Base-by-base conservation (phyloP, 2,329 filamentous ascomycete species). In the Epichloe brachyelytri region DNA sequence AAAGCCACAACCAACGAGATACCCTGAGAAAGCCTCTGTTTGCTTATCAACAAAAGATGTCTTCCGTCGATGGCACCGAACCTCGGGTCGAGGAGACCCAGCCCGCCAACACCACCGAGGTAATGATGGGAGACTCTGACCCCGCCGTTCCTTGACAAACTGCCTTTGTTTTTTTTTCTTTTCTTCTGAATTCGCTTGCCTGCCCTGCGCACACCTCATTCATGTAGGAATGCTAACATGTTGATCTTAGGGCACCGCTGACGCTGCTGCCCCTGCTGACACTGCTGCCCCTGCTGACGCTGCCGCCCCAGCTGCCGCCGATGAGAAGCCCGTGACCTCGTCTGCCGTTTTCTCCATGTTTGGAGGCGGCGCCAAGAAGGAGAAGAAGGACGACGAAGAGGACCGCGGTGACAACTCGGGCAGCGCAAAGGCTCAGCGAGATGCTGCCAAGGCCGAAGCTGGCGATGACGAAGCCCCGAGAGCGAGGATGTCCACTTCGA, bases 401-500 rank as follows among this genome's bases (percentile, higher is more conserved):
- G 88, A 86, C 60, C 84, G 82, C 57, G 85, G 89, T 59, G 90
- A 96, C 68, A 87, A 83, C 67, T 94, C 88, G 58, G 90, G 90
- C 63, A 89, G 86, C 68, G 85, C 87, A 64, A 93, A 93, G 77
- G 85, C 84, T 53, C 82, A 88, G 69, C 77, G 78, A 56, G 78
- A 80, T 50, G 77, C 75, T 60, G 82, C 79, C 51, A 77, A 77
- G 39, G 71, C 72, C 14, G 71, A 81, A 63, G 75, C 73, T 53
- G 73, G 76, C 4, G 80, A 82, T 59, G 83, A 95, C 39, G 85
- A 89, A 59, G 80, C 82, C 54, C 86, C 60, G 88, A 95, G 69
- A 91, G 88, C 60, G 86, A 88, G 60, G 91, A 97, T 59, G 87
- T 96, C 56, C 87, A 97, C 74, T 98, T 97, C 74, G 88, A 95